phyloP scores from a whole-genome alignment of 306 rosid genomes.

The Dicorynia guianensis region DNA sequence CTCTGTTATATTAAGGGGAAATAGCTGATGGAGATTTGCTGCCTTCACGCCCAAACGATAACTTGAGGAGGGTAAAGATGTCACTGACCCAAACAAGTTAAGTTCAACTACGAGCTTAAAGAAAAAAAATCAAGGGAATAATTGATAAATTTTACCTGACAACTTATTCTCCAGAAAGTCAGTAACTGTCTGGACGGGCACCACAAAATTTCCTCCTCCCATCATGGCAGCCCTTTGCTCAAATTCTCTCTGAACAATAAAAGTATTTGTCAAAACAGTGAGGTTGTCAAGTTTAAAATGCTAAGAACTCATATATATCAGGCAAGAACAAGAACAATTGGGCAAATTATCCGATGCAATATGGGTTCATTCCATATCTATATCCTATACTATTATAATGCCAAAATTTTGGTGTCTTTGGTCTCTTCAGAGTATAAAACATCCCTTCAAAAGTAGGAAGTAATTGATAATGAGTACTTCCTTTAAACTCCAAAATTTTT shows the following conservation, averaged over 20 bases:
- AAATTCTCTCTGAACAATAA: constrained; percentile 66
- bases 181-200: constrained; percentile 91
- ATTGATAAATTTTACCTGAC: constrained; percentile 58
- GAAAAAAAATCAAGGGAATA: constrained; percentile 32
- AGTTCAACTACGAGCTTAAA: constrained; percentile 35
- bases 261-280: constrained; percentile 37
- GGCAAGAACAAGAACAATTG: constrained; percentile 16
- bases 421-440: no score
- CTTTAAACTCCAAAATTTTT: no score
- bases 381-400: no score
- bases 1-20: constrained; percentile 69
- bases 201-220: constrained; percentile 93
- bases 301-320: constrained; percentile 6
- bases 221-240: constrained; percentile 82
- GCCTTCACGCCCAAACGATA: constrained; percentile 96
- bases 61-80: constrained; percentile 85
- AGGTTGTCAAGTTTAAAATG: background rate
- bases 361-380: constrained; percentile 17
- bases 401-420: no score
- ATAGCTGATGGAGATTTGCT: constrained; percentile 78
- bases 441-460: no score
- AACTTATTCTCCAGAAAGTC: constrained; percentile 79
- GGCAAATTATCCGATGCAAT: constrained; percentile 19
- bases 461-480: no score
- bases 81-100: constrained; percentile 51